phyloP scores from a whole-genome alignment of 208 protist species.

The Kentomonas sorsogonicus region DNA sequence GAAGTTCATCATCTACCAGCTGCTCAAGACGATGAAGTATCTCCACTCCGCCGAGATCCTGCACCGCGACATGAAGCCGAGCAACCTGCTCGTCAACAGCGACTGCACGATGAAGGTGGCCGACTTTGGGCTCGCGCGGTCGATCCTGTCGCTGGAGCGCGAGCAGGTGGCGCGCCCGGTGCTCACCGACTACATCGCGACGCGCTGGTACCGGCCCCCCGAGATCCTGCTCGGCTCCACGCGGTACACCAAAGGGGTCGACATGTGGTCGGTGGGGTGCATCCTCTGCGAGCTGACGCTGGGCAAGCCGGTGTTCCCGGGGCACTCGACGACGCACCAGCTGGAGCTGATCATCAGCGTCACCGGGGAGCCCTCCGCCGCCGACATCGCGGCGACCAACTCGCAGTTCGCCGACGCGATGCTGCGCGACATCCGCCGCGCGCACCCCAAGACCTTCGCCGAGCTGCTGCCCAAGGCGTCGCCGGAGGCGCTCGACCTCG shows the following conservation, averaged over 20 bases:
- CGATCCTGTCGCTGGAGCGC: conserved; percentile 84
- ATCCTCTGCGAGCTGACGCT: conserved; percentile 95
- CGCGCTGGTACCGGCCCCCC: conserved; percentile 97
- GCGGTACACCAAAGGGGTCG: conserved; percentile 95
- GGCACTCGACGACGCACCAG: conserved; percentile 95
- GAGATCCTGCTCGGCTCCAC: conserved; percentile 96
- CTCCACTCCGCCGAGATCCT: conserved; percentile 90
- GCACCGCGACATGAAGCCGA: conserved; percentile 94
- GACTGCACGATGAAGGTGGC: conserved; percentile 96
- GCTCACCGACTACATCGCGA: conserved; percentile 95
- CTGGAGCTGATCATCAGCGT: conserved; percentile 95
- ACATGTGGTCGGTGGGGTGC: conserved; percentile 98
- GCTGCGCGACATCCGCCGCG: conserved; percentile 80
- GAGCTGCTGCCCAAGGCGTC: conserved; percentile 91
- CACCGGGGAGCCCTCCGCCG: conserved; percentile 73
- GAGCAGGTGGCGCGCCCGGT: conserved; percentile 80
- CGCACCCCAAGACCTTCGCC: conserved; percentile 56
- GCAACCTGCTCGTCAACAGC: conserved; percentile 89
- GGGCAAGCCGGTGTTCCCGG: conserved; percentile 94
- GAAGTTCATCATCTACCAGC: conserved; percentile 97
- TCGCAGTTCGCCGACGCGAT: conserved; percentile 94
- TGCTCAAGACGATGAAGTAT: conserved; percentile 96
- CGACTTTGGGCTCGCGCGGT: conserved; percentile 97
- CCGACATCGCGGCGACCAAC: conserved; percentile 92
- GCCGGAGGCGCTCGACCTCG: conserved; percentile 91